These are phyloP conservation scores for Cytospora paraplurivora DNA, from an alignment of 2,329 filamentous ascomycete genomes.

Conservation along the genomic window DNA sequence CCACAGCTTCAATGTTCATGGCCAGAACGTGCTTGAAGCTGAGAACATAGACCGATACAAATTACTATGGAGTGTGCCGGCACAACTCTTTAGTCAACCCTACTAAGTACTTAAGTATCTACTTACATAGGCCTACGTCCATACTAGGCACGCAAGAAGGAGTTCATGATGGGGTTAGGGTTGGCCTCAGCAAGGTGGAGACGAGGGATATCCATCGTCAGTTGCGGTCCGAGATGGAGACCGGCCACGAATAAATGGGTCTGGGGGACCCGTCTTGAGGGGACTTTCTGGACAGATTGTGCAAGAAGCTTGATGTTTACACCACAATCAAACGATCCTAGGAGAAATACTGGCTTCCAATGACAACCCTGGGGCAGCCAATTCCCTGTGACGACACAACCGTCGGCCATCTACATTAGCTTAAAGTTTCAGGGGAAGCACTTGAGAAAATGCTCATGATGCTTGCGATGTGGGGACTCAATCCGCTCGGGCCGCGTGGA, in stretches of 20 bases:
- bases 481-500: background rate
- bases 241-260: slow-evolving; percentile 2
- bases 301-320: too few species aligned
- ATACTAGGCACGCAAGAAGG: background rate
- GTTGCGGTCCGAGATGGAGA: background rate
- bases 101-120: too few species aligned
- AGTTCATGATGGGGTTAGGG: slow-evolving; percentile 7
- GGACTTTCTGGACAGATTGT: too few species aligned
- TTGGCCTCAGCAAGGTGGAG: background rate
- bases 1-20: background rate
- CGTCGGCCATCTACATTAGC: slow-evolving; percentile 5
- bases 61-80: too few species aligned
- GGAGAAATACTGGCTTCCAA: too few species aligned
- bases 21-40: background rate
- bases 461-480: background rate
- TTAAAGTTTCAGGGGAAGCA: slow-evolving; percentile 10
- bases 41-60: background rate
- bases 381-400: too few species aligned
- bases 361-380: too few species aligned
- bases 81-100: too few species aligned
- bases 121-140: too few species aligned
- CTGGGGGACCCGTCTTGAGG: background rate
- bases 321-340: too few species aligned
- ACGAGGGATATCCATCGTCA: background rate
- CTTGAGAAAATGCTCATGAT: slow-evolving; percentile 5